Conservation (phyloP, 441 rosid species). For the Raphanus hybrid region DNA sequence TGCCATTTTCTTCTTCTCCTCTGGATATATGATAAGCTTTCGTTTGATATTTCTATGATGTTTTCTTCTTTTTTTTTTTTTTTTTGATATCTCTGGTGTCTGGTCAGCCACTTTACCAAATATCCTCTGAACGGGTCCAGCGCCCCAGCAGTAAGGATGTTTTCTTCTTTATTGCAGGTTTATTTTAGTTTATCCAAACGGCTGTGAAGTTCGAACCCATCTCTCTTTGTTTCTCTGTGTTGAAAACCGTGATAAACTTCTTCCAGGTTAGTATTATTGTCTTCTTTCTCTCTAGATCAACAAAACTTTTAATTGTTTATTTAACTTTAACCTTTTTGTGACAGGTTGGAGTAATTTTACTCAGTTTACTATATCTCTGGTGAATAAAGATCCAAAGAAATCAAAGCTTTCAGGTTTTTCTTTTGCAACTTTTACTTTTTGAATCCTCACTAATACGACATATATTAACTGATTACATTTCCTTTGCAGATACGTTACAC, state of each 20-base stretch:
- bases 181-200: not conserved
- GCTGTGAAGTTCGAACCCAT: not conserved
- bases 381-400: not conserved
- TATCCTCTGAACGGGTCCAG: too few species aligned
- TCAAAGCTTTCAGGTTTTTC: not conserved
- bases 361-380: not conserved
- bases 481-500: conserved; percentile 64
- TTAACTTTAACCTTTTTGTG: not conserved
- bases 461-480: not conserved
- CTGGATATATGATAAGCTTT: not conserved
- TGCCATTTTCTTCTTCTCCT: not conserved
- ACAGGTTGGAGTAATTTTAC: not conserved
- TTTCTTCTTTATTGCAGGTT: not conserved
- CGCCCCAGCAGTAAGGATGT: too few species aligned
- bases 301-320: not conserved
- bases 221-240: not conserved
- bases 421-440: not conserved
- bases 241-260: not conserved
- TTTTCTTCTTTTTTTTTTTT: conserved; percentile 3
- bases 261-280: not conserved
- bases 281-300: not conserved
- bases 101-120: too few species aligned
- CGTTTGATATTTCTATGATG: not conserved
- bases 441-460: not conserved
- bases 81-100: too few species aligned